Evolutionary conservation across 2,329 filamentous ascomycete genomes (phyloP), one percentile per base, ranked within the genome.

Genomic region (Botrytis pseudocinerea): DNA sequence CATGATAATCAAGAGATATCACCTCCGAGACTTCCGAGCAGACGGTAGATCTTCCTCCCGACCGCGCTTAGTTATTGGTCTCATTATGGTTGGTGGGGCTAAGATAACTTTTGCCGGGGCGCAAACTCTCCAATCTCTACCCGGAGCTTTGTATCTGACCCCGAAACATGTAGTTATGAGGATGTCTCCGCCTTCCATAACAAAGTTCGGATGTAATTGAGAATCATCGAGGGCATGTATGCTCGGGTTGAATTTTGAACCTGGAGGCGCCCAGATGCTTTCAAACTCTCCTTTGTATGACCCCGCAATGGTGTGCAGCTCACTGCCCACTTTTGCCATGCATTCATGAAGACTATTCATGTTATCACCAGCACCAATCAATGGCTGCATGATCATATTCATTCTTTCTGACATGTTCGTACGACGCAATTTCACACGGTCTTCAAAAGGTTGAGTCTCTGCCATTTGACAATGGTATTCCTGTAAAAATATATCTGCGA

Each of bases 381-480:
- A 64, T 20, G 59, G 57, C 35, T 51, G 22, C 59, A 71, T 71
- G 22, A 71, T 61, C 22, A 46, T 40, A 38, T 63, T 63, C 35
- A 57, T 25, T 14, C 28, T 62, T 62, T 28, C 35, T 0, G 46
- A 22, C 22, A 62, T 40, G 7, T 8, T 8, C 40, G 14, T 51
- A 3, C 35, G 16, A 25, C 69, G 48, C 48, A n/a, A 54, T 54
- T n/a, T n/a, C 48, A 54, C 25, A 28, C 22, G 14, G 25, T 60
- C 32, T 40, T 35, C 38, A n/a, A 44, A 69, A 35, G 20, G 32
- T 18, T 38, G 51, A 20, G 48, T 60, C 48, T 54, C 48, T 54
- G 10, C 48, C 48, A 54, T 54, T 16, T n/a, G 48, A 10, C 48
- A 22, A n/a, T n/a, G 48, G 7, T 54, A n/a, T 54, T 54, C 48